Evolutionary conservation across 2,329 filamentous ascomycete genomes (phyloP), one percentile per base, ranked within the genome.

Genomic region (Pestalotiopsis fici): DNA sequence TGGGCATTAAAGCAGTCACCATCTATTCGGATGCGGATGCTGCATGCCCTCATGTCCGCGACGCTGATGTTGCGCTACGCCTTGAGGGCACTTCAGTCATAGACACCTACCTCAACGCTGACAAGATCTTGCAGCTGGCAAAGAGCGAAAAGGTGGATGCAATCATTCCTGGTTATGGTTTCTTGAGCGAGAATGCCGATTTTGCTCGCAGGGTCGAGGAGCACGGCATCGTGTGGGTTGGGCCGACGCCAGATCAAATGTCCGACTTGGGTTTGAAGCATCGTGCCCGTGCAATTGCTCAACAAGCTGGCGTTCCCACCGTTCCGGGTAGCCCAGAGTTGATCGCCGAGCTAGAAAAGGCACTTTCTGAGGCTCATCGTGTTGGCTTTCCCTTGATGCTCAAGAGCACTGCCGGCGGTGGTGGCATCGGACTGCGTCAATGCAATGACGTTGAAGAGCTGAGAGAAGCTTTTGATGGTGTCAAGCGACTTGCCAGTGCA

Each of bases 1-100:
- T 91, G 74, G 90, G 90, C 28, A 89, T 93, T 71, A 84, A 86
- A 57, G 90, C 91, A 11, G 90, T 91, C 3, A 91, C 91, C 0
- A 84, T 93, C 62, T 93, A 93, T 76, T 92, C 91, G 4, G 87
- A 73, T 5, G 69, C 68, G 3, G 92, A 94, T 77, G 84, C 86
- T 37, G 81, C 80, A 68, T 86, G 91, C n/a, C 88, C 91, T 69
- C 91, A 94, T 78, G 91, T 91, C 11, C 79, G 90, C 66, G 87
- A 86, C 73, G 92, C 91, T 4, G 90, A 91, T 1, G 86, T 88
- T 72, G 86, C 91, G 2, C 83, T 92, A 60, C 90, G 89, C 63
- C 83, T 94, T 3, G 86, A 89, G 3, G 87, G 88, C 0, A 69
- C 63, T 4, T 74, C 76, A 1, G 72, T 80, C 1, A 71, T 71